These are phyloP conservation scores for Heliamphora exappendiculata DNA, from an alignment of 148 eudicot species.

Conservation along the genomic window DNA sequence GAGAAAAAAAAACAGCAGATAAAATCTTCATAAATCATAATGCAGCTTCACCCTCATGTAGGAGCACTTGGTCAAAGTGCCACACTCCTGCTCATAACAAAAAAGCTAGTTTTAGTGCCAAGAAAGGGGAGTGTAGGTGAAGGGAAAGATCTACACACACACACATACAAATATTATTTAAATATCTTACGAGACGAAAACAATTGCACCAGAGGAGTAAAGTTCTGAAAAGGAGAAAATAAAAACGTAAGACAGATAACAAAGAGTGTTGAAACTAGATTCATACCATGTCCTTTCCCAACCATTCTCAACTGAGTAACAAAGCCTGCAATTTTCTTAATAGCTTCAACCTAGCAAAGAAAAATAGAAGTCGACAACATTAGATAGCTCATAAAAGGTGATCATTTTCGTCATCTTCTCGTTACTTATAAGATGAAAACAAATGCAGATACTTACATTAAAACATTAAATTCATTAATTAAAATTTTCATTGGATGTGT, in stretches of 20 bases:
- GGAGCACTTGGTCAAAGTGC: slow-evolving; percentile 85
- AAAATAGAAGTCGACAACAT: neutral
- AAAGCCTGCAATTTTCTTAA: slow-evolving; percentile 76
- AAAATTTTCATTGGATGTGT: too few species aligned
- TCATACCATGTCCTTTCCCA: slow-evolving; percentile 88
- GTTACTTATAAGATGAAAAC: neutral
- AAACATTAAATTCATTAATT: too few species aligned
- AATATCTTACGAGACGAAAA: too few species aligned
- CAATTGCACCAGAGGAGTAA: neutral
- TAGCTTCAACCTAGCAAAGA: slow-evolving; percentile 61
- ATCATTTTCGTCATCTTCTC: neutral
- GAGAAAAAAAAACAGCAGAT: neutral
- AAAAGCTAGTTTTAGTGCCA: neutral
- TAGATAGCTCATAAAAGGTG: neutral
- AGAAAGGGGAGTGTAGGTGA: neutral
- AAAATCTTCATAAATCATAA: neutral
- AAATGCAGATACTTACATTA: neutral
- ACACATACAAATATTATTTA: neutral
- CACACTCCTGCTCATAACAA: slow-evolving; percentile 59
- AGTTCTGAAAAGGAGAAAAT: neutral
- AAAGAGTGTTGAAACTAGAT: neutral
- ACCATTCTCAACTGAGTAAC: slow-evolving; percentile 70
- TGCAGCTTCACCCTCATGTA: slow-evolving; percentile 29
- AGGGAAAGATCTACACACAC: neutral
- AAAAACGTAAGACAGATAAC: neutral